Percentiles rank a stretch among this genome's conserved stretches.
These are phyloP conservation scores for Cicer yamashitae DNA, from an alignment of 306 rosid genomes.

Conservation along the genomic window DNA sequence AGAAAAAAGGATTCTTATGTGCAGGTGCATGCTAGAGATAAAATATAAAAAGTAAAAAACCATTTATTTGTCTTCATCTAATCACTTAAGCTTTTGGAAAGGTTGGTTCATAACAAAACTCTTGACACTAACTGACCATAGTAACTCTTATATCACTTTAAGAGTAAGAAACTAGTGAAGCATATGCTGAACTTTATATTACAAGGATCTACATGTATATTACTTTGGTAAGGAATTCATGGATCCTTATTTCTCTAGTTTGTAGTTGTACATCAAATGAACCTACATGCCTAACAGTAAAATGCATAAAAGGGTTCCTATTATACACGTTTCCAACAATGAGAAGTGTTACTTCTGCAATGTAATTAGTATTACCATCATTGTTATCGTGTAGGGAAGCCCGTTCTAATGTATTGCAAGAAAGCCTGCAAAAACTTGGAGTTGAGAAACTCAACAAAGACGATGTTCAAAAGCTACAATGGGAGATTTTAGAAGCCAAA, in stretches of 20 bases:
- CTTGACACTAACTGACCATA: neutral
- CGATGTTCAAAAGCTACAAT: constrained; percentile 93
- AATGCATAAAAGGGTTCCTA: constrained; percentile 3
- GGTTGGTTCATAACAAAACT: constrained; percentile 1
- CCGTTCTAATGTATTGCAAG: constrained; percentile 87
- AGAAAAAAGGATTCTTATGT: neutral
- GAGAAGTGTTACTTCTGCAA: neutral
- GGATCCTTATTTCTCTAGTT: neutral
- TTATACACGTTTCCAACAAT: constrained; percentile 4
- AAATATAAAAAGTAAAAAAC: neutral
- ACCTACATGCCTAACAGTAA: neutral
- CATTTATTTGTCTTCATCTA: neutral
- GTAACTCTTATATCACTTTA: neutral
- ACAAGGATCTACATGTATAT: too few relatives aligned
- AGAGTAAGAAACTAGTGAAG: neutral
- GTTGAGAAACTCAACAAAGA: constrained; percentile 97
- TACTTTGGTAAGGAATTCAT: neutral
- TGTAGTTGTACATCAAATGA: neutral
- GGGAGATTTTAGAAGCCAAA: constrained; percentile 99
- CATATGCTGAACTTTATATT: neutral
- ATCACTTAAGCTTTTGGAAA: neutral
- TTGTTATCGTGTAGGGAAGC: constrained; percentile 64
- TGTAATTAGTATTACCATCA: constrained; percentile 25
- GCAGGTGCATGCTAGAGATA: neutral
- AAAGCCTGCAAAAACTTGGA: constrained; percentile 88